Percentiles rank a stretch among this genome's conserved stretches.
phyloP scores from a whole-genome alignment of 345 rosid species.

The Rhodamnia argentea region DNA sequence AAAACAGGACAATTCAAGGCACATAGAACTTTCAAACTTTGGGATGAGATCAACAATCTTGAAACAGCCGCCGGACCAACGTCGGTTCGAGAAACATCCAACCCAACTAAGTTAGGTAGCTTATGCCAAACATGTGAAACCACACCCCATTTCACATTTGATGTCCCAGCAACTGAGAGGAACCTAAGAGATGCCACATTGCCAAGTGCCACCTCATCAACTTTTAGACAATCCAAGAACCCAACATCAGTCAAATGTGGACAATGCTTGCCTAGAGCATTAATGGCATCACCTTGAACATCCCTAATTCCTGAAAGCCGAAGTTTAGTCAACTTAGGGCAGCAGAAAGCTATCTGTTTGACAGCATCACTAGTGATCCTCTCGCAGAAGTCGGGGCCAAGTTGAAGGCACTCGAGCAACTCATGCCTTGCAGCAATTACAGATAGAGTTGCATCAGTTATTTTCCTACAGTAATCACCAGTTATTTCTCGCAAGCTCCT shows the following conservation, averaged over 20 bases:
- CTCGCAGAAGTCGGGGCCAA: conserved; percentile 81
- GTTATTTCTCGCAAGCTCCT: conserved; percentile 52
- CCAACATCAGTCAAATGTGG: conserved; percentile 51
- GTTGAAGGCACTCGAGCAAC: conserved; percentile 64
- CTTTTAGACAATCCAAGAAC: conserved; percentile 58
- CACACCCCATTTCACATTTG: conserved; percentile 61
- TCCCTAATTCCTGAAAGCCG: conserved; percentile 69
- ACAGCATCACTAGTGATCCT: conserved; percentile 74
- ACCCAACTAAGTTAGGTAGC: conserved; percentile 51
- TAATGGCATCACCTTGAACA: conserved; percentile 57
- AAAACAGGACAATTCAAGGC: conserved; percentile 60
- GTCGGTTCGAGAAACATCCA: conserved; percentile 86
- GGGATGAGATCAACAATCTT: conserved; percentile 54
- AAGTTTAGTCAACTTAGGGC: conserved; percentile 62
- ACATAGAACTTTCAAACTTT: conserved; percentile 61
- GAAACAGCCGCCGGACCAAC: conserved; percentile 46
- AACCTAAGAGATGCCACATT: conserved; percentile 42
- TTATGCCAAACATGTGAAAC: conserved; percentile 54
- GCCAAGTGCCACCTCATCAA: conserved; percentile 58
- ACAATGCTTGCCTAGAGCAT: conserved; percentile 63
- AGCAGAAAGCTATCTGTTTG: conserved; percentile 55
- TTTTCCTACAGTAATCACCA: conserved; percentile 72
- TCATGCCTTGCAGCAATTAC: conserved; percentile 70
- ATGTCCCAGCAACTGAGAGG: conserved; percentile 78
- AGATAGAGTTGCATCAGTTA: conserved; percentile 70